Base-by-base conservation (phyloP, 208 protist genomes). In the Acanthamoeba healyi region DNA sequence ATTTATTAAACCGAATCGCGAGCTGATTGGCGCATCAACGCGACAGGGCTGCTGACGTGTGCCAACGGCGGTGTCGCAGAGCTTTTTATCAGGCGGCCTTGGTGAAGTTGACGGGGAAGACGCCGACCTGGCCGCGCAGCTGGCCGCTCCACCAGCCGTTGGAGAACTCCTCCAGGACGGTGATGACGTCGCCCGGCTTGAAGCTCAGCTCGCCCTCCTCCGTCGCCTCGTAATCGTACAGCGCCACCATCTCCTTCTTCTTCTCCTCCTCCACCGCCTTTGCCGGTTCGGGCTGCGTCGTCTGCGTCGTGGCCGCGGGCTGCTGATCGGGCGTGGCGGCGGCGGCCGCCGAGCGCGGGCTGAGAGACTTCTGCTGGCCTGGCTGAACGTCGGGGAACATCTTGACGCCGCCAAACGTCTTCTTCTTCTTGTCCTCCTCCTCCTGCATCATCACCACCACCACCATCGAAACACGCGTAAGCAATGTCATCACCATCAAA, bases 111-210 rank as follows among this genome's bases (percentile, higher is more conserved):
- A 72, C 54, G 29, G 91, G 91, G n/a, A 94, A 86, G 32, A 86
- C 67, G 32, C 91, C 91, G n/a, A 86, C 70, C 49, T 94, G 72
- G 51, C 95, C 95, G 49, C 91, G 94, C 26, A 97, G 90, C 40
- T 94, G 92, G 63, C 96, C 95, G 40, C 97, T 88, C 95, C 95
- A 97, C 97, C 97, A 98, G 32, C 95, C 95, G 67, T 94, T 94
- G 58, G 93, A 67, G 36, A 96, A 94, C 70, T 96, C 95, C 58
- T 95, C 67, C 6, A 95, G n/a, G 14, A 98, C 70, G 32, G 38
- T 65, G 2, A 98, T 94, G 0, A 96, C 19, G 46, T 97, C 96
- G 54, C 97, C 97, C 63, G 96, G 96, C 38, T 91, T 87, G 90
- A 98, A 97, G 1, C 94, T 79, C 22, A 98, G 94, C 77, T 97